A percentile compares a stretch with the other conserved stretches of the same genome.
phyloP scores from a whole-genome alignment of 345 rosid species.

The Hevea brasiliensis region DNA sequence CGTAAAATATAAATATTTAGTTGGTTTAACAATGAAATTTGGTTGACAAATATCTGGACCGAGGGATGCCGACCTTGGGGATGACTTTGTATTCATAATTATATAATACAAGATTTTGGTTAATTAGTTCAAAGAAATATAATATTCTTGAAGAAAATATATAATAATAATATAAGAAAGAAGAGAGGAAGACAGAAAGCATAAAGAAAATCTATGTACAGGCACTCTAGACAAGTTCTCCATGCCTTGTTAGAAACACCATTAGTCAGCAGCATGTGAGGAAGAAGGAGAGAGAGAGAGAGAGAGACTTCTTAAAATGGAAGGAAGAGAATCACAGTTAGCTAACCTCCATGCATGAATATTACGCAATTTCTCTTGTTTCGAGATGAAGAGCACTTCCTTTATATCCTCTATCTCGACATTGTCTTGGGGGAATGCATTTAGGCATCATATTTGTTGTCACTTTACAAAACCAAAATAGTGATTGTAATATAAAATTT shows the following conservation, averaged over 20 bases:
- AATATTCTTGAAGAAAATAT: too few relatives aligned
- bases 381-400: conserved; percentile 10
- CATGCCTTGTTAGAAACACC: conserved; percentile 36
- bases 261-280: conserved; percentile 47
- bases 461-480: too few relatives aligned
- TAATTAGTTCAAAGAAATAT: too few relatives aligned
- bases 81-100: neutral
- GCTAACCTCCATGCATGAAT: conserved; percentile 8
- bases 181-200: conserved; percentile 6
- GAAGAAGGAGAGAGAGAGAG: neutral
- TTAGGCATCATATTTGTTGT: too few relatives aligned
- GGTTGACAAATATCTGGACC: too few relatives aligned
- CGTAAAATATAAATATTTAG: too few relatives aligned
- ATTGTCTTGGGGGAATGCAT: conserved; percentile 35
- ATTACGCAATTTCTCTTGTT: conserved; percentile 10
- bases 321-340: conserved; percentile 28
- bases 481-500: too few relatives aligned
- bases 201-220: conserved; percentile 40
- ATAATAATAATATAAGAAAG: neutral
- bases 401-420: neutral
- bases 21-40: too few relatives aligned
- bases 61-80: too few relatives aligned
- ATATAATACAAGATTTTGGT: too few relatives aligned
- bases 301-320: conserved; percentile 24
- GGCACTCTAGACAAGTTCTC: conserved; percentile 36